phyloP scores from a whole-genome alignment of 1,284 basidiomycete genomes.

The Peniophora sp. region DNA sequence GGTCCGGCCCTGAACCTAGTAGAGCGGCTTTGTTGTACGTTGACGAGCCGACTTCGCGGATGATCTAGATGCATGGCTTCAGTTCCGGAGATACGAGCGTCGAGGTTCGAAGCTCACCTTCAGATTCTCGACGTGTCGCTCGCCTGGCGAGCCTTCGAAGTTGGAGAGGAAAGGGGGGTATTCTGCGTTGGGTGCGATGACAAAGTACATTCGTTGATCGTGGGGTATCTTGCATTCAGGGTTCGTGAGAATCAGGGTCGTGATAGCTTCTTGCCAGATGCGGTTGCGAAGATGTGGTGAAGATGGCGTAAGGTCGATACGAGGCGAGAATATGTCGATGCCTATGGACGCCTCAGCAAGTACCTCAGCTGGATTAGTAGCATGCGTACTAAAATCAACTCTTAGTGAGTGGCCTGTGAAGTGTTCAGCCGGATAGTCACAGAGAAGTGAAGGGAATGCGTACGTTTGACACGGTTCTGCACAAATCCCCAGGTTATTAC shows the following conservation, averaged over 20 bases:
- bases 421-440: not conserved
- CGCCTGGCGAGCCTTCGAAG: constrained; percentile 63
- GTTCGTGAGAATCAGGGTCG: constrained; percentile 58
- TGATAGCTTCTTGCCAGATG: constrained; percentile 80
- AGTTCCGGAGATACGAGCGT: not conserved
- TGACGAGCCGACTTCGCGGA: constrained; percentile 55
- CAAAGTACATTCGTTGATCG: constrained; percentile 52
- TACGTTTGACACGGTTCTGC: constrained; percentile 53
- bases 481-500: constrained; percentile 43
- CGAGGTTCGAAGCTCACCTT: no score
- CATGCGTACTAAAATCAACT: constrained; percentile 64
- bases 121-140: constrained; percentile 74
- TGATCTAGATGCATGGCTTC: constrained; percentile 42
- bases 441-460: constrained; percentile 13
- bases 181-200: constrained; percentile 46
- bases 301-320: constrained; percentile 52
- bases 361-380: constrained; percentile 1
- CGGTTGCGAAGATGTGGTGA: constrained; percentile 63
- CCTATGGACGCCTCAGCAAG: constrained; percentile 27
- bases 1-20: constrained; percentile 39
- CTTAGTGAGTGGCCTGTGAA: constrained; percentile 47
- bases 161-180: constrained; percentile 69
- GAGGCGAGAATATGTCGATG: constrained; percentile 75
- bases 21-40: constrained; percentile 45
- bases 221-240: constrained; percentile 55